These are phyloP conservation scores for Blastomyces gilchristii DNA, from an alignment of 2,329 filamentous ascomycete genomes.

Conservation along the genomic window DNA sequence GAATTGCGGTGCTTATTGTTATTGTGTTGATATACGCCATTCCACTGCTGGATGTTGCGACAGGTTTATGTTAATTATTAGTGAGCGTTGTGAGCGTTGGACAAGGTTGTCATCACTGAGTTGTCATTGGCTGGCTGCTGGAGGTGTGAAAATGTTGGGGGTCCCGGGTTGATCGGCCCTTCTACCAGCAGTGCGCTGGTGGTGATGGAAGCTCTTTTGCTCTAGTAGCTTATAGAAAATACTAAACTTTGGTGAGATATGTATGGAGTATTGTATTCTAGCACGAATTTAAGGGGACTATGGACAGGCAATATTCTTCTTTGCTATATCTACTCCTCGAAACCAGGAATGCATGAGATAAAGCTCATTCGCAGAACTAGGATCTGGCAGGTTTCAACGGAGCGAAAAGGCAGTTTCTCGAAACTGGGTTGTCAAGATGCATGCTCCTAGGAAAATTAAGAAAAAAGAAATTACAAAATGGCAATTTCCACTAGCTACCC, in stretches of 20 bases:
- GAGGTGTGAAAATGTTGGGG: too few relatives aligned
- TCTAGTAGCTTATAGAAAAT: too few relatives aligned
- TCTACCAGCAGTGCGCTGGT: too few relatives aligned
- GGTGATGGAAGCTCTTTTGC: too few relatives aligned
- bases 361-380: neutral
- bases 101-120: neutral
- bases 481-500: neutral
- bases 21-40: neutral
- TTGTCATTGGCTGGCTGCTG: neutral
- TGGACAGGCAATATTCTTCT: neutral
- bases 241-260: neutral
- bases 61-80: too few relatives aligned
- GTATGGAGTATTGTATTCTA: neutral
- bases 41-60: neutral
- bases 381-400: neutral
- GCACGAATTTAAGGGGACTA: neutral
- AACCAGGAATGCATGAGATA: neutral
- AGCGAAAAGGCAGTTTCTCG: neutral
- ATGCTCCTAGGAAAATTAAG: neutral
- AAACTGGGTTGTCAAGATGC: neutral
- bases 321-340: neutral
- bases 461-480: neutral
- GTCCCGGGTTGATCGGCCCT: too few relatives aligned
- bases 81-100: too few relatives aligned
- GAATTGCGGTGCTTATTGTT: neutral